Evolutionary conservation across 805 yeast species (phyloP).

Genomic region (Cyberlindnera amylophila): DNA sequence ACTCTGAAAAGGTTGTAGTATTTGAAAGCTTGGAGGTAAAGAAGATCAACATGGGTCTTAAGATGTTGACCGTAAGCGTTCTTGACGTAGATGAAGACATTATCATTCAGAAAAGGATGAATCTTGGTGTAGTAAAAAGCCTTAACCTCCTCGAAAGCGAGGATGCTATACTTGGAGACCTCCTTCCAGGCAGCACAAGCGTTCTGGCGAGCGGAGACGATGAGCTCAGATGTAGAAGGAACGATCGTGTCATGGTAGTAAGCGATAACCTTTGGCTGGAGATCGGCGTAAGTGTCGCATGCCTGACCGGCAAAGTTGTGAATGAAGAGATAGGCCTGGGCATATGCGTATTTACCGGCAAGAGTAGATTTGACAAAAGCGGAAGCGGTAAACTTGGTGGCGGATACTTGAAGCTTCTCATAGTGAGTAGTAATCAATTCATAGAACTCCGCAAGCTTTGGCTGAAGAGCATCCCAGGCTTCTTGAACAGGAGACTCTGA

Average conservation of each 20-base stretch:
- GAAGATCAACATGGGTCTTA: conserved; percentile 8
- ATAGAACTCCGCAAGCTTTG: background rate
- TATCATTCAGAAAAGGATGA: conserved; percentile 5
- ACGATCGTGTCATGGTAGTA: conserved; percentile 7
- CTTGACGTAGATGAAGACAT: conserved; percentile 1
- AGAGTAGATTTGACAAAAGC: conserved; percentile 8
- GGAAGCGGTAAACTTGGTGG: conserved; percentile 13
- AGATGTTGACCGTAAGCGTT: conserved; percentile 8
- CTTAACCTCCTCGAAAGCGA: conserved; percentile 1
- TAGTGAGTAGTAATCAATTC: background rate
- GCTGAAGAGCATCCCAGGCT: conserved; percentile 2
- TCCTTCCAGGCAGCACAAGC: conserved; percentile 1
- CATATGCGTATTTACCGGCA: conserved; percentile 2
- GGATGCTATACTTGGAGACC: conserved; percentile 1
- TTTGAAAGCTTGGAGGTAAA: conserved; percentile 6
- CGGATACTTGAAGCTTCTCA: background rate
- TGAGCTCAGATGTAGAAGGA: background rate
- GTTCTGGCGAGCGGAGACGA: background rate
- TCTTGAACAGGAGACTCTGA: conserved; percentile 8
- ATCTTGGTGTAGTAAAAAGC: conserved; percentile 8
- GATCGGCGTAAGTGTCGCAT: conserved; percentile 1
- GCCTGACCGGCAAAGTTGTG: background rate
- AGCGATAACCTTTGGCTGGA: conserved; percentile 8
- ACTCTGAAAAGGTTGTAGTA: conserved; percentile 19
- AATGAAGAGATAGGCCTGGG: conserved; percentile 1